These are phyloP conservation scores for Taxillus chinensis DNA, from an alignment of 164 flowering plant genomes.

Conservation along the genomic window DNA sequence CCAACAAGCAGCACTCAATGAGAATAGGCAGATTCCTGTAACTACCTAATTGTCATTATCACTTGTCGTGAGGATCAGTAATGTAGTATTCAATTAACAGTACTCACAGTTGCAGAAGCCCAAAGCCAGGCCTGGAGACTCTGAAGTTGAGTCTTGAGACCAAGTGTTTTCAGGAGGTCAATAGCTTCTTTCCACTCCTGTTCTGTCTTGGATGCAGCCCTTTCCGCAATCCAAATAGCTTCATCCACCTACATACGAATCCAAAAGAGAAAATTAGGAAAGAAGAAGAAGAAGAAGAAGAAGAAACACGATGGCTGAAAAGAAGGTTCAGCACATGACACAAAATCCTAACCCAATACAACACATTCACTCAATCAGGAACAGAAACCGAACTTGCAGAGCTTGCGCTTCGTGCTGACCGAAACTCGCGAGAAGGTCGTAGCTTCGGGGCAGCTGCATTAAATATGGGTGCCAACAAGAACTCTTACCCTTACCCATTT, in stretches of 20 bases:
- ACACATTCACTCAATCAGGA: slow-evolving; percentile 6
- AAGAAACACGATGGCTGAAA: too few species aligned
- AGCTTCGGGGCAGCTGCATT: slow-evolving; percentile 54
- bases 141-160: slow-evolving; percentile 40
- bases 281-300: too few species aligned
- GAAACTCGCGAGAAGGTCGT: slow-evolving; percentile 50
- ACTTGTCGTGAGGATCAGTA: too few species aligned
- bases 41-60: too few species aligned
- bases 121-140: slow-evolving; percentile 82
- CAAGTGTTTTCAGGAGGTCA: slow-evolving; percentile 44
- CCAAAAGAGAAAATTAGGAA: background rate
- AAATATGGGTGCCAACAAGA: slow-evolving; percentile 78
- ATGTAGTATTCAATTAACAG: too few species aligned
- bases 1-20: too few species aligned
- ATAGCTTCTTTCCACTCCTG: slow-evolving; percentile 62
- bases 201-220: slow-evolving; percentile 46
- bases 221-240: slow-evolving; percentile 76
- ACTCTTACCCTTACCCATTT: slow-evolving; percentile 60
- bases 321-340: too few species aligned
- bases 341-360: slow-evolving; percentile 6
- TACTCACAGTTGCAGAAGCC: slow-evolving; percentile 85
- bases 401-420: slow-evolving; percentile 55
- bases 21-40: too few species aligned
- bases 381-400: slow-evolving; percentile 56
- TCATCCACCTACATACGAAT: slow-evolving; percentile 58